Base-by-base conservation (phyloP, 2,329 filamentous ascomycete species). In the Chaetomium globosum region DNA sequence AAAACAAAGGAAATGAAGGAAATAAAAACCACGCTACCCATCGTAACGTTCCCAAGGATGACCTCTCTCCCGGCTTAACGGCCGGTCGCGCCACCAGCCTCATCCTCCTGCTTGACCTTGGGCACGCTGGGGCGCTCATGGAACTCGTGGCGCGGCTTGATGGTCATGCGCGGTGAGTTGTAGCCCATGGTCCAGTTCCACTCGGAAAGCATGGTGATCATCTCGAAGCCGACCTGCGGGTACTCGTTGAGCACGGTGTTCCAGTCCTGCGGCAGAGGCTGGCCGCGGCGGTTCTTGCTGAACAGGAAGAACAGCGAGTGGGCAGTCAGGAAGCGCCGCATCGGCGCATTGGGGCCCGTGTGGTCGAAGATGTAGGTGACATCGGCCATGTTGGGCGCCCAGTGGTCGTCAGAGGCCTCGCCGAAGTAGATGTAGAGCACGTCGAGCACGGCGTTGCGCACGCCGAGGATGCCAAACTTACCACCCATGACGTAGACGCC, bases 391-490 rank as follows among this genome's bases (percentile, higher is more conserved):
- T 63, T 28, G 13, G 71, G 71, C 21, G 60, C 46, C 39, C 65
- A 52, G 28, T 67, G 52, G 36, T 65, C 53, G 21, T 64, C 59
- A 2, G 59, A 49, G 3, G 64, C 61, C 10, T 65, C 58, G 56
- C 63, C 68, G 58, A 60, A 72, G 67, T 72, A 68, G 55, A 54
- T 52, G 68, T 72, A 72, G 33, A 73, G 59, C 10, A 65, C 65
- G 56, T 73, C 71, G 39, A 73, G 65, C 26, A 67, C 68, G 21
- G 70, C 70, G 63, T 73, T 71, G 39, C 68, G 64, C 9, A 73
- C 53, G 3, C 63, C 67, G 0, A 57, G n/a, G 46, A 72, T 70
- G 59, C 67, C 62, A 31, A 72, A 64, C 46, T 68, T 70, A 52
- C 57, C 63, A 53, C 67, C 71, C 21, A 74, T 64, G 48, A 73